Evolutionary conservation across 2,329 filamentous ascomycete genomes (phyloP).

Genomic region (Alternaria burnsii): DNA sequence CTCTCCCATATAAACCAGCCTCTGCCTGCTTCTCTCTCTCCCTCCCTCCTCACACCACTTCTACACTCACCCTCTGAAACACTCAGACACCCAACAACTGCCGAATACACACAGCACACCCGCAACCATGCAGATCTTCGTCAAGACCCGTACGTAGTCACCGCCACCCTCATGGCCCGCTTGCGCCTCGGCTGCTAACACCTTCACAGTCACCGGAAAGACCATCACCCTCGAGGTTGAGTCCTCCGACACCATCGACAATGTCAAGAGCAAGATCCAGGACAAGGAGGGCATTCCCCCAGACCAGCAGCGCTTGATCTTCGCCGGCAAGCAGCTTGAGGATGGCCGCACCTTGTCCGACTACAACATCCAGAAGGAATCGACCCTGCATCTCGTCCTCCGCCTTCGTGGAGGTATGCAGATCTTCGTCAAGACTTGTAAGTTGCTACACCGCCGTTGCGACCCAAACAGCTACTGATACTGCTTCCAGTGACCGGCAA

Average conservation of each 20-base stretch:
- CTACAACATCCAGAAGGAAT: slow-evolving; percentile 93
- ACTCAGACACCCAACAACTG: slow-evolving; percentile 15
- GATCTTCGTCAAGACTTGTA: slow-evolving; percentile 70
- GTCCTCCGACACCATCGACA: slow-evolving; percentile 89
- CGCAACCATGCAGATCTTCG: slow-evolving; percentile 89
- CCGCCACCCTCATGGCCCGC: slow-evolving; percentile 30
- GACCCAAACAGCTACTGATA: slow-evolving; percentile 27
- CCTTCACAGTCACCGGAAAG: slow-evolving; percentile 67
- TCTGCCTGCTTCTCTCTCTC: slow-evolving; percentile 25
- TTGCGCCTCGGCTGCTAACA: slow-evolving; percentile 44
- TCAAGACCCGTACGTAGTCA: slow-evolving; percentile 83
- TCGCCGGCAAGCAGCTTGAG: slow-evolving; percentile 96
- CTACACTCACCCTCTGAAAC: slow-evolving; percentile 13
- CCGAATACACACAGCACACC: slow-evolving; percentile 70
- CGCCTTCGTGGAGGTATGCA: slow-evolving; percentile 72
- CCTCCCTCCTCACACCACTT: slow-evolving; percentile 27
- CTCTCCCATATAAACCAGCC: slow-evolving; percentile 42
- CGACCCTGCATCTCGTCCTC: slow-evolving; percentile 77
- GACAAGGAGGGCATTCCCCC: slow-evolving; percentile 98
- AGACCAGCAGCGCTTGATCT: slow-evolving; percentile 96
- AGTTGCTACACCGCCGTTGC: slow-evolving; percentile 39
- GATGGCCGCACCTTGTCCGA: slow-evolving; percentile 90
- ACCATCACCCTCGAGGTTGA: slow-evolving; percentile 74
- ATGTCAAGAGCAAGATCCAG: slow-evolving; percentile 96
- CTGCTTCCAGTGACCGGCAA: slow-evolving; percentile 63